Base-by-base conservation (phyloP, 2,329 filamentous ascomycete genomes). In the Botrytis hyacinthi region DNA sequence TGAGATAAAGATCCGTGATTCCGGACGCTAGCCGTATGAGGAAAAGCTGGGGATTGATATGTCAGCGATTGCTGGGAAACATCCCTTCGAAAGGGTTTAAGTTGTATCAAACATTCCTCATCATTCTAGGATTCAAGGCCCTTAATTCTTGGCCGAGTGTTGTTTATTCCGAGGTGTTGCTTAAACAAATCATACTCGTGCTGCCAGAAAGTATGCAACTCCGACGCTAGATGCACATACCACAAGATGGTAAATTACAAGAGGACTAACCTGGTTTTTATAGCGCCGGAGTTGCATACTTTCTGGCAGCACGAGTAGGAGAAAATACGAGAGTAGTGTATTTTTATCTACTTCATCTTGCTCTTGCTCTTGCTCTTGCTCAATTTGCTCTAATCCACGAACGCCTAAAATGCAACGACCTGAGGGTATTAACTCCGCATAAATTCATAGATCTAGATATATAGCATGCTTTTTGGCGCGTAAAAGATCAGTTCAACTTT, bases 351-450 rank as follows among this genome's bases (percentile, higher is more conserved):
- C 44, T 29, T 37, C 22, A 32, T 54, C 46, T 67, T 29, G 46
- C 63, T 51, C 29, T 48, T n/a, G 8, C 46, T 40, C 37, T 40
- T 40, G 37, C 10, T 40, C 37, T 40, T 40, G 37, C 46, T 54
- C 35, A 22, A 8, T 20, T 29, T 68, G 66, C 26, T 42, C 26
- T 22, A 42, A 69, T 32, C 48, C 48, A 69, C n/a, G 10, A 69
- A 69, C 66, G 48, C 66, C 48, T 57, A 57, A 59, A 29, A 57
- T 69, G 48, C 66, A 69, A 69, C 48, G 66, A 69, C 48, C 37
- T 26, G 20, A 69, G 66, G 66, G 66, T 69, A 69, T 69, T 44
- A 32, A 57, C 48, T 69, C 40, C 48, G 66, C 61, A 68, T 48
- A 68, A 72, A 68, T 60, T 66, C 40, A 29, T 67, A 44, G 22